phyloP scores from a whole-genome alignment of 2,329 filamentous ascomycete species.

The Ophiostoma sp. region DNA sequence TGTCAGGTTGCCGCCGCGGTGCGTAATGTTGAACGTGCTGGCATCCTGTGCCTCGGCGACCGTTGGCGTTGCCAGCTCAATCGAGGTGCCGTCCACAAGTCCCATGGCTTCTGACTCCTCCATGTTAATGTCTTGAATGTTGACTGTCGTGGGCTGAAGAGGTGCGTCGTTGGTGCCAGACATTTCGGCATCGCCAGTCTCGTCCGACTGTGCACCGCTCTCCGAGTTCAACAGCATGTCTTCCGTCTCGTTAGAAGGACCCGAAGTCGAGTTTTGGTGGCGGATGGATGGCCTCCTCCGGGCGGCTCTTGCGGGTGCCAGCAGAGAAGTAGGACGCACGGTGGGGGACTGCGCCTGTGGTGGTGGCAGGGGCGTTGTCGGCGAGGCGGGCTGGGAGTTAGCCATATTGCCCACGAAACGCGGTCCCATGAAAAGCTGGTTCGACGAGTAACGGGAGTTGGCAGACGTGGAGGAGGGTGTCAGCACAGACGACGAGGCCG shows the following conservation, averaged over 20 bases:
- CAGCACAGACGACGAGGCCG: neutral
- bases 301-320: slow-evolving; percentile 50
- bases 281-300: slow-evolving; percentile 77
- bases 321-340: slow-evolving; percentile 48
- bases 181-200: slow-evolving; percentile 69
- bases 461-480: neutral
- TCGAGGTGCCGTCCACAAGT: slow-evolving; percentile 55
- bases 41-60: slow-evolving; percentile 81
- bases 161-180: slow-evolving; percentile 81
- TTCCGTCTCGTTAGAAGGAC: slow-evolving; percentile 63
- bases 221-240: slow-evolving; percentile 68
- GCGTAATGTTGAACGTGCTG: slow-evolving; percentile 90
- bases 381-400: slow-evolving; percentile 85
- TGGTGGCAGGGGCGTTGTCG: slow-evolving; percentile 73
- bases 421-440: neutral
- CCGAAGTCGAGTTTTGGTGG: slow-evolving; percentile 72
- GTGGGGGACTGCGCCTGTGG: slow-evolving; percentile 56
- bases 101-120: slow-evolving; percentile 70
- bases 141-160: slow-evolving; percentile 77
- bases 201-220: slow-evolving; percentile 67
- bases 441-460: neutral
- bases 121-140: slow-evolving; percentile 75
- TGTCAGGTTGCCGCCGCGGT: slow-evolving; percentile 66
- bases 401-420: slow-evolving; percentile 39
- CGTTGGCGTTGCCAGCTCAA: slow-evolving; percentile 70